phyloP scores from a whole-genome alignment of 148 eudicot species.

The Pouteria glomerata region DNA sequence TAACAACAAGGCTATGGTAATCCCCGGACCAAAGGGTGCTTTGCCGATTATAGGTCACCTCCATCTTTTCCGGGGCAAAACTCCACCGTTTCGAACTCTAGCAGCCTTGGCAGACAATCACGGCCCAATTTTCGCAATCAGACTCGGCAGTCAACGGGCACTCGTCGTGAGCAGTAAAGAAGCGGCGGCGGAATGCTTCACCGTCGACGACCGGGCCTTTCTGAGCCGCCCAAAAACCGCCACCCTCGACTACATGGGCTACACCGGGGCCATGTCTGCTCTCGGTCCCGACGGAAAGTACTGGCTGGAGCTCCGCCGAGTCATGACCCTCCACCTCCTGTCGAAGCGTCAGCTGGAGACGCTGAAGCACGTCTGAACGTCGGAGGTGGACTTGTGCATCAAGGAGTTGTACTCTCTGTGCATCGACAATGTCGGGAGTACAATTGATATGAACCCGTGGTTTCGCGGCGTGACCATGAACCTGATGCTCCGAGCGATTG shows the following conservation, averaged over 20 bases:
- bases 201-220: background rate
- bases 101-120: background rate
- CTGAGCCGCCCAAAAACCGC: background rate
- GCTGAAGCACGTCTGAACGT: background rate
- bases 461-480: background rate
- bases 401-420: background rate
- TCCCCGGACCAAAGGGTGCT: background rate
- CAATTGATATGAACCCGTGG: background rate
- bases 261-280: background rate
- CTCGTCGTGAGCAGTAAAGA: conserved; percentile 4
- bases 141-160: background rate
- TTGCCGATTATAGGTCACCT: background rate
- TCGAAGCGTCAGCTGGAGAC: background rate
- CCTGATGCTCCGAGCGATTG: background rate
- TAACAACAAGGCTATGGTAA: no score
- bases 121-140: background rate
- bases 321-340: background rate
- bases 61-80: background rate
- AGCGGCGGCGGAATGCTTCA: background rate
- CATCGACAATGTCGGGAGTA: no score
- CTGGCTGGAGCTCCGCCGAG: background rate
- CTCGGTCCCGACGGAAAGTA: background rate
- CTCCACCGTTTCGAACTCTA: background rate
- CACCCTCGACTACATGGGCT: background rate
- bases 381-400: background rate